phyloP scores from a whole-genome alignment of 768 basidiomycete genomes.

The Cytidiella melzeri region DNA sequence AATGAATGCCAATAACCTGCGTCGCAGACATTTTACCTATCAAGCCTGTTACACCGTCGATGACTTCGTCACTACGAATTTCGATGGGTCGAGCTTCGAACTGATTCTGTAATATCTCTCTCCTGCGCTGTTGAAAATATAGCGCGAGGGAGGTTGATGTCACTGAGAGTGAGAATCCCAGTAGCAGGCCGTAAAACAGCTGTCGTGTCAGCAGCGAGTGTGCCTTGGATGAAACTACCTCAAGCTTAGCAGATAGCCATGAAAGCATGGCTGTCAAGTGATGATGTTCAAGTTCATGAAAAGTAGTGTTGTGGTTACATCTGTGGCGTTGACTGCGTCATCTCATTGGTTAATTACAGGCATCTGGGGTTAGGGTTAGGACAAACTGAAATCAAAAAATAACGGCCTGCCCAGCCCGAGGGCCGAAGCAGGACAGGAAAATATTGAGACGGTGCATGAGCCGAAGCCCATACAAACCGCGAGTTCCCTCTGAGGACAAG shows the following conservation, averaged over 20 bases:
- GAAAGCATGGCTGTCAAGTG: background rate
- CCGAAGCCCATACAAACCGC: constrained; percentile 42
- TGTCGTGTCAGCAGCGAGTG: constrained; percentile 20
- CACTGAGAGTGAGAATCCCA: constrained; percentile 74
- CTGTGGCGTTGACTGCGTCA: no score
- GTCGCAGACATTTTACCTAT: no score
- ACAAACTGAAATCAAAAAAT: constrained; percentile 26
- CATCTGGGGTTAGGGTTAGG: constrained; percentile 28
- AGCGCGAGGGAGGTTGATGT: constrained; percentile 60
- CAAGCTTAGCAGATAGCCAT: background rate
- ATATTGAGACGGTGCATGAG: constrained; percentile 42
- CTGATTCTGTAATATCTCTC: constrained; percentile 29
- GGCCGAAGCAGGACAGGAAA: constrained; percentile 42
- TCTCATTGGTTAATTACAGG: no score
- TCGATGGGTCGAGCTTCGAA: constrained; percentile 55
- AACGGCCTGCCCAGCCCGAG: constrained; percentile 45
- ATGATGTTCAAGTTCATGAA: background rate
- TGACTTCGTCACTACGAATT: constrained; percentile 68
- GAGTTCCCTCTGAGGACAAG: constrained; percentile 41
- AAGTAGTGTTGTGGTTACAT: no score
- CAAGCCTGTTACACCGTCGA: constrained; percentile 74
- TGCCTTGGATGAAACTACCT: background rate
- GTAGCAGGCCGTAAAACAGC: constrained; percentile 47
- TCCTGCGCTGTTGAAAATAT: constrained; percentile 46
- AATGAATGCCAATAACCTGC: no score